Evolutionary conservation across 306 rosid genomes (phyloP).

Genomic region (Castanea mollissima): DNA sequence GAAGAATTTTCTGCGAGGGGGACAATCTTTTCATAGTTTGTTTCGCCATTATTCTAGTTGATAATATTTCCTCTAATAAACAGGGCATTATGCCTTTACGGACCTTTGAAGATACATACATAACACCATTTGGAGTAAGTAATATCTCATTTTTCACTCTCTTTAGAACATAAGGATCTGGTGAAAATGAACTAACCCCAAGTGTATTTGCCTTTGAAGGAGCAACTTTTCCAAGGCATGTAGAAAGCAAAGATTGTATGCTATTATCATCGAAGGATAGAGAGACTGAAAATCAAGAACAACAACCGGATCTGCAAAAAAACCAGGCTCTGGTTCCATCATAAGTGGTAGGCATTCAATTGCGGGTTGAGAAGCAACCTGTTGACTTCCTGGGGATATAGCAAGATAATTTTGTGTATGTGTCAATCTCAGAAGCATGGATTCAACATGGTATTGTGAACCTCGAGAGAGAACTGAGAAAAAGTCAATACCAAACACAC

Average conservation of each 20-base stretch:
- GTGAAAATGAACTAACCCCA: conserved; percentile 81
- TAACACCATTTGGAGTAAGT: conserved; percentile 88
- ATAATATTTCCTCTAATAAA: conserved; percentile 84
- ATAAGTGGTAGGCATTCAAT: conserved; percentile 97
- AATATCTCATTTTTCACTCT: conserved; percentile 66
- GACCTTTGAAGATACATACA: conserved; percentile 86
- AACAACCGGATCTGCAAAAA: conserved; percentile 90
- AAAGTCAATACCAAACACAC: conserved; percentile 94
- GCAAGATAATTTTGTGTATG: conserved; percentile 89
- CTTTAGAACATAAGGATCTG: conserved; percentile 52
- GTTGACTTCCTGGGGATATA: conserved; percentile 85
- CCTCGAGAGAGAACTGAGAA: conserved; percentile 97
- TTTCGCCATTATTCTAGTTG: conserved; percentile 93
- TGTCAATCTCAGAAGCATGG: conserved; percentile 91
- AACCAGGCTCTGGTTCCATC: conserved; percentile 97
- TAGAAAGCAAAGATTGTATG: conserved; percentile 94
- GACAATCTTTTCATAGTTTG: conserved; percentile 78
- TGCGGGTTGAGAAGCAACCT: conserved; percentile 99
- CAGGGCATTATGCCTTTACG: conserved; percentile 82
- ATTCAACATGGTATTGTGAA: conserved; percentile 94
- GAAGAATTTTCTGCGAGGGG: conserved; percentile 76
- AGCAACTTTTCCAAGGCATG: conserved; percentile 81
- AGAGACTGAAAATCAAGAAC: conserved; percentile 94
- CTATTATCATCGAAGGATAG: conserved; percentile 97
- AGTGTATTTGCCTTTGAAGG: conserved; percentile 67